Percentiles rank a stretch among this genome's conserved stretches.
Evolutionary conservation across 805 yeast species (phyloP).

Genomic region (Lachancea waltii): DNA sequence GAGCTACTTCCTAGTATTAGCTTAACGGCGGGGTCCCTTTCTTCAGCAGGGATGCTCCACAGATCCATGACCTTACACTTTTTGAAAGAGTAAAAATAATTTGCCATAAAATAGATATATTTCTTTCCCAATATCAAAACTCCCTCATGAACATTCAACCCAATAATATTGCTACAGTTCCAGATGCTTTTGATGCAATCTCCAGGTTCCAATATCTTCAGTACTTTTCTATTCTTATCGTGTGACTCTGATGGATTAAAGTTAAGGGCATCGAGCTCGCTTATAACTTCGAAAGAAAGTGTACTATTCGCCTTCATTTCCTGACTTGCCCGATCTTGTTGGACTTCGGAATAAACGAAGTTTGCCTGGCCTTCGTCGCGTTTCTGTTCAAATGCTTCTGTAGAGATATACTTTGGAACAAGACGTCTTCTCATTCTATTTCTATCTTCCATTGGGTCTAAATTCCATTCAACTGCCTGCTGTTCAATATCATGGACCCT

Average conservation of each 20-base stretch:
- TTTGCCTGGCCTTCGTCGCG: background rate
- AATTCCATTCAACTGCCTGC: slow-evolving; percentile 34
- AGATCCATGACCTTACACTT: slow-evolving; percentile 56
- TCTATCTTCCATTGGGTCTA: slow-evolving; percentile 66
- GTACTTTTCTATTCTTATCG: slow-evolving; percentile 68
- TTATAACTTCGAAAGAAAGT: slow-evolving; percentile 40
- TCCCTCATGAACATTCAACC: slow-evolving; percentile 72
- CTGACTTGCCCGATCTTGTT: background rate
- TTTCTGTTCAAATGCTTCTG: background rate
- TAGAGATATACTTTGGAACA: slow-evolving; percentile 33
- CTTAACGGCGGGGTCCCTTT: slow-evolving; percentile 64
- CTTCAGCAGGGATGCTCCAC: slow-evolving; percentile 53
- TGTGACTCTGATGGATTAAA: slow-evolving; percentile 34
- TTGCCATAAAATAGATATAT: slow-evolving; percentile 62
- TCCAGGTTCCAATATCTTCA: slow-evolving; percentile 60
- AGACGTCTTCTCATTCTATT: slow-evolving; percentile 61
- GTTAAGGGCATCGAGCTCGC: slow-evolving; percentile 35
- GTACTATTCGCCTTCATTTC: slow-evolving; percentile 15
- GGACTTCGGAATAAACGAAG: slow-evolving; percentile 4
- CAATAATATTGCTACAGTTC: slow-evolving; percentile 71
- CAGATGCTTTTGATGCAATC: slow-evolving; percentile 67
- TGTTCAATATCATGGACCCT: slow-evolving; percentile 14
- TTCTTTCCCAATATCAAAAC: slow-evolving; percentile 61
- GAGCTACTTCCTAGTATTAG: slow-evolving; percentile 46
- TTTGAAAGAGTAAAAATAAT: slow-evolving; percentile 47